These are phyloP conservation scores for Parathielavia appendiculata DNA, from an alignment of 495 filamentous ascomycete species.

Conservation along the genomic window DNA sequence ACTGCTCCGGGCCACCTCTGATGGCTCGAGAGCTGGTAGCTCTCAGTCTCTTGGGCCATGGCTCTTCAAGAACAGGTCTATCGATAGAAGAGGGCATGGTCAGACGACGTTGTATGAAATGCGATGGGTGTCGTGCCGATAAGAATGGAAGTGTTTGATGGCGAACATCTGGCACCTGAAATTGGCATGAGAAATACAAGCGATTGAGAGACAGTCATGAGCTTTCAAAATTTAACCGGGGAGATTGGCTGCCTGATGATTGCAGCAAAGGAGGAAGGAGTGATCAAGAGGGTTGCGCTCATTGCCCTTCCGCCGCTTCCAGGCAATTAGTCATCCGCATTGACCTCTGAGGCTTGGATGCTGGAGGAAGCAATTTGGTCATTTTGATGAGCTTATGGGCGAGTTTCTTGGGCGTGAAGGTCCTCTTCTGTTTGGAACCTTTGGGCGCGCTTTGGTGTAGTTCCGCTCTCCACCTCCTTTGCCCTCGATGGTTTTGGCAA, in stretches of 20 bases:
- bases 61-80: neutral
- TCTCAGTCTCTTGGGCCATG: slow-evolving; percentile 8
- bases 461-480: too few species aligned
- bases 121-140: neutral
- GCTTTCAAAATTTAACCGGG: too few species aligned
- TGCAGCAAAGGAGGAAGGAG: neutral
- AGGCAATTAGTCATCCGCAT: too few species aligned
- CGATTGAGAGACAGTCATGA: too few species aligned
- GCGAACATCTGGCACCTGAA: neutral
- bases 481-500: too few species aligned
- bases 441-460: too few species aligned
- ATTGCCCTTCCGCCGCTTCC: neutral
- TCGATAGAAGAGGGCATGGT: slow-evolving; percentile 3
- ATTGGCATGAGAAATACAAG: too few species aligned
- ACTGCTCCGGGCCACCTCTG: neutral
- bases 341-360: too few species aligned
- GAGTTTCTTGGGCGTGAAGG: too few species aligned
- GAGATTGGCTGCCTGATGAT: neutral
- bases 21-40: slow-evolving; percentile 3
- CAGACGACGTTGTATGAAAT: neutral
- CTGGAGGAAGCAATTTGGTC: too few species aligned
- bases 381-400: too few species aligned
- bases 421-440: too few species aligned
- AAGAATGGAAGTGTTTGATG: neutral
- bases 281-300: neutral